Conservation (phyloP, 108 stramenopile species). For the Pelagomonas calceolata region DNA sequence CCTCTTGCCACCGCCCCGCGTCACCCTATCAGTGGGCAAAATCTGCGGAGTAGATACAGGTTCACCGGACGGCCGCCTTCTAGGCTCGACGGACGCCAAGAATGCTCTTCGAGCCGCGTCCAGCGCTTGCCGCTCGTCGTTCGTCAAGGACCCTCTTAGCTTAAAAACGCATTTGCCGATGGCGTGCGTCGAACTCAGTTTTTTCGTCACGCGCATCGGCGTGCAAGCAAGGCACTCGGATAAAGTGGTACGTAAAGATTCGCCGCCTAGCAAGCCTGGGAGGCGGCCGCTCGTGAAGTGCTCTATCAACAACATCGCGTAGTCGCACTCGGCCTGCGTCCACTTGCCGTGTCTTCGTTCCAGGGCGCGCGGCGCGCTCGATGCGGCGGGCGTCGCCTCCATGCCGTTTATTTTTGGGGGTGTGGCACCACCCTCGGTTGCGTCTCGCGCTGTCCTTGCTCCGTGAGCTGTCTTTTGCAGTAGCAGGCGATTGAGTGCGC, state of each 20-base stretch:
- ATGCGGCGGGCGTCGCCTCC: too few relatives aligned
- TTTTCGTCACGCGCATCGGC: not conserved
- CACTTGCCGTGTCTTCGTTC: not conserved
- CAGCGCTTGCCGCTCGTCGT: not conserved
- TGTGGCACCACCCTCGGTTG: too few relatives aligned
- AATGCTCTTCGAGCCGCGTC: not conserved
- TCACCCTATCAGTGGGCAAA: too few relatives aligned
- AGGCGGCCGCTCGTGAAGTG: not conserved
- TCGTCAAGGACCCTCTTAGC: not conserved
- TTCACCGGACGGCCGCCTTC: too few relatives aligned
- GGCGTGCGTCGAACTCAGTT: not conserved
- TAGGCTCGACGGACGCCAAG: not conserved
- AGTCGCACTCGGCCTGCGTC: not conserved
- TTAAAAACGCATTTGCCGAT: not conserved
- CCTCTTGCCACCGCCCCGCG: too few relatives aligned
- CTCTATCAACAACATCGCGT: not conserved
- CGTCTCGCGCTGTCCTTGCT: too few relatives aligned
- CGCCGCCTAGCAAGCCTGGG: not conserved
- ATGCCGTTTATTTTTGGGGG: too few relatives aligned
- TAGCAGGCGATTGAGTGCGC: too few relatives aligned
- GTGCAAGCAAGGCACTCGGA: not conserved
- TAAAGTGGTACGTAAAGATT: not conserved
- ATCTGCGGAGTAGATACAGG: too few relatives aligned
- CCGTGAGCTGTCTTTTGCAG: too few relatives aligned
- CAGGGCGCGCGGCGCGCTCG: too few relatives aligned